A percentile compares a stretch with the other conserved stretches of the same genome.
Evolutionary conservation across 2,329 filamentous ascomycete genomes (phyloP).

Genomic region (Coniochaeta sp.): DNA sequence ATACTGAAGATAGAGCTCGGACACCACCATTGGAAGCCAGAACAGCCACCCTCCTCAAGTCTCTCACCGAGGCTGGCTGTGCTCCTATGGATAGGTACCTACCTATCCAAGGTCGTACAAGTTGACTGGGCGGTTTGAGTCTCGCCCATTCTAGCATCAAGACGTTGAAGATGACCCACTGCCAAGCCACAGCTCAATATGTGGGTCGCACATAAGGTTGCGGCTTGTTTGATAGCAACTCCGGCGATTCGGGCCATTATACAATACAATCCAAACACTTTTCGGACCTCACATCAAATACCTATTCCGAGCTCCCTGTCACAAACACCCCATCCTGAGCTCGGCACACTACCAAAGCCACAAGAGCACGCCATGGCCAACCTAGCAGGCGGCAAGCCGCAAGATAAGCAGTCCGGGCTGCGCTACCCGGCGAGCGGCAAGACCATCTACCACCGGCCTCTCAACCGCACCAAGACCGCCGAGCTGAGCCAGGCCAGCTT

Average conservation of each 20-base stretch:
- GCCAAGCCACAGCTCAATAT: background rate
- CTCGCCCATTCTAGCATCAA: no score
- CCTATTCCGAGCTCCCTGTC: background rate
- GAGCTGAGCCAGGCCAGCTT: constrained; percentile 92
- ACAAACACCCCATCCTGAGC: background rate
- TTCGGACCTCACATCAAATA: background rate
- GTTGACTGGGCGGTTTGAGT: background rate
- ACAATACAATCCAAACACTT: no score
- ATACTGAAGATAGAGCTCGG: no score
- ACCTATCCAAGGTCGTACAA: no score
- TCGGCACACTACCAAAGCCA: background rate
- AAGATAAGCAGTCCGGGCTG: constrained; percentile 54
- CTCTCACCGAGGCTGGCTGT: no score
- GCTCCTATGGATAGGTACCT: no score
- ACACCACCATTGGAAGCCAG: no score
- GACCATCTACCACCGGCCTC: constrained; percentile 93
- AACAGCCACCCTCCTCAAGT: no score
- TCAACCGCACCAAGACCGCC: constrained; percentile 81
- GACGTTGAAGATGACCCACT: no score
- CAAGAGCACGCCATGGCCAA: constrained; percentile 35
- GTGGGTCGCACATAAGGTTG: background rate
- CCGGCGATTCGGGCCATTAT: no score
- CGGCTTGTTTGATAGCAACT: background rate
- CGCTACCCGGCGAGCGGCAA: constrained; percentile 90
- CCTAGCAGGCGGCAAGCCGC: constrained; percentile 37